Evolutionary conservation across 1,139 yeast genomes (phyloP), one percentile per base, ranked within the genome.

Genomic region (Petasospora rhodanensis): DNA sequence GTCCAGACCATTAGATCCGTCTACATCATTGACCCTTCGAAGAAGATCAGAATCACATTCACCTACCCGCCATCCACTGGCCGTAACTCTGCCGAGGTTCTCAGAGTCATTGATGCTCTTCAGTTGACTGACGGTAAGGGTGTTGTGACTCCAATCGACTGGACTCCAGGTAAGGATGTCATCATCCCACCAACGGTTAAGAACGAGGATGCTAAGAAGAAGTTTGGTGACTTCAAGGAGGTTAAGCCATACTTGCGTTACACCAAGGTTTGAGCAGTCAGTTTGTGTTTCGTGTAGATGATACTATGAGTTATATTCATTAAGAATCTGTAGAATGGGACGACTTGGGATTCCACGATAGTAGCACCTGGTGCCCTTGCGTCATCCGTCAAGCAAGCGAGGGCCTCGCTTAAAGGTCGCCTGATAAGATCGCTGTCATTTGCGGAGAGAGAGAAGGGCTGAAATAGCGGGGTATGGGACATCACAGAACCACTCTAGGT

Each of bases 61-160:
- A 63, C 87, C 23, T 84, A 84, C 66, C 95, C 94, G 34, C 87
- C 94, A 40, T 79, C 89, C 22, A 77, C 85, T 30, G 94, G 95
- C 50, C 75, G 95, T 66, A 84, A 84, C 73, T 78, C 93, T 33
- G 91, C 93, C 42, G 95, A 84, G 64, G 84, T 84, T 24, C 70
- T 84, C 55, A 73, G 95, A 61, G 86, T 79, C 35, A 67, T 84
- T 42, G 94, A 84, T 59, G 79, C 91, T 32, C 70, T 84, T 52
- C 93, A 83, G 65, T 66, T 74, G 39, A 78, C 83, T 49, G 93
- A 83, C 61, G 69, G 68, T 55, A 59, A 77, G 64, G 73, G 81
- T 48, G 66, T 83, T 47, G 80, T 86, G 45, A 83, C 94, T 34
- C 94, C 95, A 43, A 78, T 84, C 54, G 82, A 84, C 69, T 84